These are phyloP conservation scores for Fragaria vesca DNA, from an alignment of 306 rosid species.

Conservation along the genomic window DNA sequence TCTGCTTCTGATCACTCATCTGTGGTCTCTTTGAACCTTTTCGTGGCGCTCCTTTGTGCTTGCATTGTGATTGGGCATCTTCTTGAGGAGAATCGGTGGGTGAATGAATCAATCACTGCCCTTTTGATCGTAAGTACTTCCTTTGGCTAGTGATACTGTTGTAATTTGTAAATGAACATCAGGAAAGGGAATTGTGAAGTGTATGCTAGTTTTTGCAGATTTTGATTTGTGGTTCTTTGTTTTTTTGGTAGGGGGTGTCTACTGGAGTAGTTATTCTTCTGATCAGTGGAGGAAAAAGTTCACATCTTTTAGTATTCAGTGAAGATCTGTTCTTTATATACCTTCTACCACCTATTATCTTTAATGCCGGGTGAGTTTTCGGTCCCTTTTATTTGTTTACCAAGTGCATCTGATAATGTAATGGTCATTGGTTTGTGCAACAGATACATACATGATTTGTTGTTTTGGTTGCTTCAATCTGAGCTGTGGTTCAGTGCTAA, in stretches of 20 bases:
- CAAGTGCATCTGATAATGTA: conserved; percentile 1
- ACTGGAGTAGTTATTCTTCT: conserved; percentile 78
- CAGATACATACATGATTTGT: background rate
- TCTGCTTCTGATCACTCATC: conserved; percentile 79
- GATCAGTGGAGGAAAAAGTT: conserved; percentile 75
- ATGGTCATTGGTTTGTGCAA: background rate
- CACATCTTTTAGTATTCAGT: conserved; percentile 87
- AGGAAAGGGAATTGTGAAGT: background rate
- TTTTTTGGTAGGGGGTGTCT: conserved; percentile 64
- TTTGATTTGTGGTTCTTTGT: conserved; percentile 21
- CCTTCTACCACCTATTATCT: conserved; percentile 95
- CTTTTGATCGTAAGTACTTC: conserved; percentile 70
- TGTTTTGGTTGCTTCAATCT: background rate
- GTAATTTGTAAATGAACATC: background rate
- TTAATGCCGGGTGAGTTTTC: conserved; percentile 82
- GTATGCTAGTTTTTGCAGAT: background rate
- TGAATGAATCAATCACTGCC: conserved; percentile 93
- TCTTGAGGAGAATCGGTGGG: conserved; percentile 93
- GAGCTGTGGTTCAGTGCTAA: background rate
- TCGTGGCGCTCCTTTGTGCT: conserved; percentile 87
- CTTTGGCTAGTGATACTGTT: background rate
- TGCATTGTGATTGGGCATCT: conserved; percentile 96
- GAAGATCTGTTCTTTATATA: conserved; percentile 96
- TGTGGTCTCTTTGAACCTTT: conserved; percentile 80
- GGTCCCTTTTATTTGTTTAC: background rate